These are phyloP conservation scores for Fusarium keratoplasticum DNA, from an alignment of 2,329 filamentous ascomycete species.

Conservation along the genomic window DNA sequence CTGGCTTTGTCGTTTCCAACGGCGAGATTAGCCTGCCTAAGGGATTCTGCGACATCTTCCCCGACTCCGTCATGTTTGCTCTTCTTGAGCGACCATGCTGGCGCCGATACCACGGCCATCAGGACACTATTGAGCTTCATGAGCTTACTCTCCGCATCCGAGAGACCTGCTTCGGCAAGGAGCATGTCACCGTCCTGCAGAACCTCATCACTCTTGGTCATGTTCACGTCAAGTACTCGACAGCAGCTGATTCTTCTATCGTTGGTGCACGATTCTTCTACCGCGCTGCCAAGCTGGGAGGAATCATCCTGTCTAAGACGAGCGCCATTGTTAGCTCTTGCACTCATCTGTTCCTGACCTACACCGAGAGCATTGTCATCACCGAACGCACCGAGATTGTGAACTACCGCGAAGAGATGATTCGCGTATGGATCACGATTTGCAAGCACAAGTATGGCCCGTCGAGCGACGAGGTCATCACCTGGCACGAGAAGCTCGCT, in stretches of 20 bases:
- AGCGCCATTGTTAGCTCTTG: constrained; percentile 50
- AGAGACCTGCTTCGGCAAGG: constrained; percentile 50
- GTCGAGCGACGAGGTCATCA: constrained; percentile 51
- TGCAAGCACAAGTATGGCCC: constrained; percentile 50
- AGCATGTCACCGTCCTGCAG: constrained; percentile 51
- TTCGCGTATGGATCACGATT: constrained; percentile 52
- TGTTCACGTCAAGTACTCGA: constrained; percentile 42
- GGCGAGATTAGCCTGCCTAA: constrained; percentile 46
- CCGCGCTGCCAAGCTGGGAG: constrained; percentile 48
- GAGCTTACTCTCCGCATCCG: constrained; percentile 51
- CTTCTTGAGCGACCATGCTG: constrained; percentile 50
- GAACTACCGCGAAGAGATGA: constrained; percentile 53
- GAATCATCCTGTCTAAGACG: constrained; percentile 47
- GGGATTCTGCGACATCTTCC: constrained; percentile 52
- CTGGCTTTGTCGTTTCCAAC: constrained; percentile 45
- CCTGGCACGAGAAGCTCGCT: constrained; percentile 51
- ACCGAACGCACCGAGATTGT: constrained; percentile 51
- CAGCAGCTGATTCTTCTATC: constrained; percentile 33
- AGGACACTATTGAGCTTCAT: constrained; percentile 45
- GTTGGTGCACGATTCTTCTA: constrained; percentile 51
- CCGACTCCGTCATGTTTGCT: constrained; percentile 50
- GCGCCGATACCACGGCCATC: constrained; percentile 36
- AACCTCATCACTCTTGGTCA: constrained; percentile 51
- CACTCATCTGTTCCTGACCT: constrained; percentile 50
- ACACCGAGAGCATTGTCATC: constrained; percentile 50